Conservation (phyloP, 306 rosid genomes). For the Boehmeria nivea region DNA sequence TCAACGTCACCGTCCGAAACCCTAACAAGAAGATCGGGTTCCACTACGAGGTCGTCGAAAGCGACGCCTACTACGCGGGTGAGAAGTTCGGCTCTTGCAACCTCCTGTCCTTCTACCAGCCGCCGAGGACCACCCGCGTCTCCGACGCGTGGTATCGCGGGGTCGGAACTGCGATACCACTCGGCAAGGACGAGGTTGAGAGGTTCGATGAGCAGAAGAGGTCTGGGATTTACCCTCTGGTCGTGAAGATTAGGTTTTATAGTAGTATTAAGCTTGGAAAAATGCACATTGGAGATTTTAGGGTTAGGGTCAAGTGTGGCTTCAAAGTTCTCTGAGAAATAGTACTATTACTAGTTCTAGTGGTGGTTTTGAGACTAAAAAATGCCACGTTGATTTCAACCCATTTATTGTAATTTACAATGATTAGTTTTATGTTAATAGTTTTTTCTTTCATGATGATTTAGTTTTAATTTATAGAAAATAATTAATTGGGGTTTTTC, state of each 20-base stretch:
- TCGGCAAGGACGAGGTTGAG: neutral
- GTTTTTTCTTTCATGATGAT: too few relatives aligned
- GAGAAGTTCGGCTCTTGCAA: neutral
- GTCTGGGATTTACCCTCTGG: slow-evolving; percentile 2
- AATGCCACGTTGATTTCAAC: neutral
- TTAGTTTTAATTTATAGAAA: too few relatives aligned
- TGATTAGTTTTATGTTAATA: too few relatives aligned
- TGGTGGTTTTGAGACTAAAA: slow-evolving; percentile 5
- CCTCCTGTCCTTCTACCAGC: neutral
- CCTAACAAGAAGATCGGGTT: slow-evolving; percentile 16
- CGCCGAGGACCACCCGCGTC: neutral
- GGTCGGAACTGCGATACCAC: neutral
- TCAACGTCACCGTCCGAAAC: slow-evolving; percentile 9
- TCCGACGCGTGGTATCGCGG: neutral
- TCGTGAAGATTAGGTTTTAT: neutral
- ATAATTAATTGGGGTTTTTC: too few relatives aligned
- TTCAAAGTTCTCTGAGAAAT: slow-evolving; percentile 9
- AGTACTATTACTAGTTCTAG: neutral
- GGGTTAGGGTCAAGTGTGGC: neutral
- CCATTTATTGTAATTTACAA: neutral
- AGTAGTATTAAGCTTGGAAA: neutral
- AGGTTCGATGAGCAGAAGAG: slow-evolving; percentile 1
- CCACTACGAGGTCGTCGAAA: slow-evolving; percentile 1
- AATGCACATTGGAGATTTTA: slow-evolving; percentile 2
- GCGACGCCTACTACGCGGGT: neutral